A percentile compares a stretch with the other conserved stretches of the same genome.
Evolutionary conservation across 83 land plant species (phyloP).

Genomic region (Picea mariana): DNA sequence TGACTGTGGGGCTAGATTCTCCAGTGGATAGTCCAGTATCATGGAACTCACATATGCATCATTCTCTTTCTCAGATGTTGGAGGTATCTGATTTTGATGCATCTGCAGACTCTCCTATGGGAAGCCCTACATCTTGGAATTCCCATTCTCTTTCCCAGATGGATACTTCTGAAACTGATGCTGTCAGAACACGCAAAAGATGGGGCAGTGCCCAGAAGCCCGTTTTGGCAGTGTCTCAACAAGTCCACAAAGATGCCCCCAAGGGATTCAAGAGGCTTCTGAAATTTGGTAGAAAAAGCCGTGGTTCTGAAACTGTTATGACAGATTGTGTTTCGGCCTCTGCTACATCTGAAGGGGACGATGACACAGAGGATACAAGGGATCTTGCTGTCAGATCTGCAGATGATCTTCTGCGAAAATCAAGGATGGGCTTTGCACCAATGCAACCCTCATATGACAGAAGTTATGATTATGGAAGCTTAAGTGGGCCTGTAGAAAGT

Average conservation of each 20-base stretch:
- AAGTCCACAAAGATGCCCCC: conserved; percentile 58
- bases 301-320: conserved; percentile 40
- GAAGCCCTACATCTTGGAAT: conserved; percentile 77
- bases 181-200: conserved; percentile 67
- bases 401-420: conserved; percentile 64
- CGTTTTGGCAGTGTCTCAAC: conserved; percentile 30
- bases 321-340: conserved; percentile 75
- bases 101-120: conserved; percentile 57
- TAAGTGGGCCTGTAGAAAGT: conserved; percentile 39
- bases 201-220: conserved; percentile 80
- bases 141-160: conserved; percentile 46
- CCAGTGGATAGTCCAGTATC: conserved; percentile 55
- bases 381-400: conserved; percentile 50
- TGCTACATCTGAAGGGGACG: conserved; percentile 82
- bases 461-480: conserved; percentile 7
- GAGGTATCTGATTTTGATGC: conserved; percentile 73
- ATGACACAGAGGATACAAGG: conserved; percentile 72
- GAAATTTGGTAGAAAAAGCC: conserved; percentile 79
- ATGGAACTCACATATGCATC: conserved; percentile 53
- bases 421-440: conserved; percentile 61
- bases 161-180: conserved; percentile 45
- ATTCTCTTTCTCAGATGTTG: conserved; percentile 44
- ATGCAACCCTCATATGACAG: conserved; percentile 38
- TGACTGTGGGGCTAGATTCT: conserved; percentile 44
- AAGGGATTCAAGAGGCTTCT: conserved; percentile 79